Base-by-base conservation (phyloP, 108 stramenopile species). In the Fistulifera solaris region DNA sequence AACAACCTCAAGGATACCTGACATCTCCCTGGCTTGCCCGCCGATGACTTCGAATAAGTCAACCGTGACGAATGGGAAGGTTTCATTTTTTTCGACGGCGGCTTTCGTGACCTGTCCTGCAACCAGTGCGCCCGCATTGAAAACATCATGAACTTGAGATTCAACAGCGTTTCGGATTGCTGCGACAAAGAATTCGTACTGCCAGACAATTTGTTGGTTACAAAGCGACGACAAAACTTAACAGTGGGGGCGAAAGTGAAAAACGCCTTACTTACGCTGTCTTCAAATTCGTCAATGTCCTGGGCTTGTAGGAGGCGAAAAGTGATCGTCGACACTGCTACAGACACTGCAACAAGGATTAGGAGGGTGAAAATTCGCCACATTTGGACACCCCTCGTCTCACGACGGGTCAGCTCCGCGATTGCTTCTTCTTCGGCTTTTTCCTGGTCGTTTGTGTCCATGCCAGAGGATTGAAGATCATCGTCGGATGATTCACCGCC, bases 51-150 rank as follows among this genome's bases (percentile, higher is more conserved):
- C 58, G 35, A 59, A 59, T 23, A 44, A 23, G 25, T 38, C 47
- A 21, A 59, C n/a, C 14, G 58, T 38, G 46, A 59, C 58, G 48
- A 59, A 59, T 1, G 66, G 66, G 22, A 52, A 67, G 27, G 58
- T 67, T 21, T 43, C 42, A 18, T 42, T 47, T 27, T 25, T 39
- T n/a, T 17, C 40, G 5, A 18, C 11, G 1, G 42, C 43, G n/a
- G 27, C 22, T 14, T 21, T 40, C 4, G 56, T 57, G 26, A 57
- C 42, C 40, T 18, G 15, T n/a, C 18, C 13, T n/a, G 42, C 38
- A 14, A 57, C 23, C 13, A n/a, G 2, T 17, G 6, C 18, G 11
- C n/a, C n/a, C 2, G 54, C 42, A 19, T 8, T 26, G 25, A 35
- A 16, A 15, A 39, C 6, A 42, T 54, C 22, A 7, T 18, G 27